Evolutionary conservation across 495 filamentous ascomycete genomes (phyloP).

Genomic region (Aspergillus nanangensis): DNA sequence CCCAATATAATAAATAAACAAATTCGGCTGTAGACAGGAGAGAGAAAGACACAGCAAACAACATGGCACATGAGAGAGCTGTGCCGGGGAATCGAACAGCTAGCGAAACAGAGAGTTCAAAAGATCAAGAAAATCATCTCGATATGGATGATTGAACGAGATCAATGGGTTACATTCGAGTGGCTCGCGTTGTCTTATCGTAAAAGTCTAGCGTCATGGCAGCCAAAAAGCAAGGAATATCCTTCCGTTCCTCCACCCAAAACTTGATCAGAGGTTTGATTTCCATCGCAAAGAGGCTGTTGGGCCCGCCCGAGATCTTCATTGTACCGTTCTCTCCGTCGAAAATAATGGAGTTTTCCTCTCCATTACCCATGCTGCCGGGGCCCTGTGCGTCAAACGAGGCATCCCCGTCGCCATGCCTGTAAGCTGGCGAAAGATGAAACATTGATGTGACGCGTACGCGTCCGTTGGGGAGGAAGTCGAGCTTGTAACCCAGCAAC

Average conservation of each 20-base stretch:
- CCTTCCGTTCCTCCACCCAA: conserved; percentile 88
- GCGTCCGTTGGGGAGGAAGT: conserved; percentile 90
- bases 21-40: too few species aligned
- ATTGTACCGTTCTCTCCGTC: conserved; percentile 95
- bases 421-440: conserved; percentile 52
- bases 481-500: conserved; percentile 85
- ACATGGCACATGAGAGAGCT: conserved; percentile 18
- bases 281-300: conserved; percentile 77
- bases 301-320: conserved; percentile 90
- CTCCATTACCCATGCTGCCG: conserved; percentile 56
- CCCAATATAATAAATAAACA: too few species aligned
- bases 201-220: conserved; percentile 88
- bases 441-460: conserved; percentile 81
- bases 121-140: not conserved
- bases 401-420: conserved; percentile 52
- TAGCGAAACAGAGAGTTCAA: conserved; percentile 5
- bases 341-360: conserved; percentile 83
- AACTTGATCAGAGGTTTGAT: conserved; percentile 81
- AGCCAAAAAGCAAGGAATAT: conserved; percentile 88
- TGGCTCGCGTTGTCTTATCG: conserved; percentile 67
- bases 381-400: conserved; percentile 36
- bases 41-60: too few species aligned
- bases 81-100: conserved; percentile 26
- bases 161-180: conserved; percentile 26
- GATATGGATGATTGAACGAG: not conserved